Evolutionary conservation across 176 grass and related monocot genomes (phyloP), one percentile per base, ranked within the genome.

Genomic region (Zoysia pacifica): DNA sequence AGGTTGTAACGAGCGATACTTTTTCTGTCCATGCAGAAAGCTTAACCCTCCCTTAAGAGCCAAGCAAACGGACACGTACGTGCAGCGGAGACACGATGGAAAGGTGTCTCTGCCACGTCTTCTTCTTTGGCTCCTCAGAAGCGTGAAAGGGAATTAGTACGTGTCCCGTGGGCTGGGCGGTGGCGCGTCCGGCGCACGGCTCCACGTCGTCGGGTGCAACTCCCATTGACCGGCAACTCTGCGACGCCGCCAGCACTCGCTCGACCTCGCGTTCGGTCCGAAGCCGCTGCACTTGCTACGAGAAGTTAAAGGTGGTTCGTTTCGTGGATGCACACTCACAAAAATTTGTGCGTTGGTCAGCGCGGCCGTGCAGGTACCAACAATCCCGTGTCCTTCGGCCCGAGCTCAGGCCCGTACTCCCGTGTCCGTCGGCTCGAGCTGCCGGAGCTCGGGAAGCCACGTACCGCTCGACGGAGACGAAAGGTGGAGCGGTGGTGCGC

Each of bases 121-220:
- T 59, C 16, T 9, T 6, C 56, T 20, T 9, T 59, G 18, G 56
- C 2, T 19, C 7, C 56, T n/a, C 65, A 67, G 61, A 75, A 62
- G 5, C 6, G 53, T 28, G 38, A 74, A 69, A 11, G 15, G 44
- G 20, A 0, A 9, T 1, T 39, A 9, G 53, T 69, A 39, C 54
- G 58, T 16, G 77, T 68, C 35, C 44, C 2, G 12, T 11, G 62
- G 16, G 10, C 15, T 11, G 62, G 16, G 10, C 15, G 51, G 70
- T 49, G 58, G 67, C 12, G 52, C 8, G 18, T 61, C 2, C 75
- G 15, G 16, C 1, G 56, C 35, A 37, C 70, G 63, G 37, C 13
- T 67, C 49, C 36, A 41, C 37, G 81, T 88, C 37, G 81, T 83
- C 74, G 75, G 80, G 86, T 83, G 75, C 86, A 83, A 68, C 86